phyloP scores from a whole-genome alignment of 1,284 basidiomycete species.

The Athelia sp. region DNA sequence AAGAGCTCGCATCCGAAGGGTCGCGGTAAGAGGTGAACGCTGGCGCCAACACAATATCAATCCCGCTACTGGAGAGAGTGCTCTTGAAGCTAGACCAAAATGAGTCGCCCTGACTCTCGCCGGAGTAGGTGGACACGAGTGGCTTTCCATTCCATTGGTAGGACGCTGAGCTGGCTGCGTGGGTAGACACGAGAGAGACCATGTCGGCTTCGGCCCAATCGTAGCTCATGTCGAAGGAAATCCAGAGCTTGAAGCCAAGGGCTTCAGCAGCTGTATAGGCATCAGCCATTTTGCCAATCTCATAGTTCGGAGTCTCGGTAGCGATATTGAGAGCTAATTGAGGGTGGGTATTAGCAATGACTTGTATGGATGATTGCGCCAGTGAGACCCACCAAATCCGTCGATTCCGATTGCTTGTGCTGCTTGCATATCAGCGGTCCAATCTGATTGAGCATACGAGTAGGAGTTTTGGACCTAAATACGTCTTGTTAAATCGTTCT shows the following conservation, averaged over 20 bases:
- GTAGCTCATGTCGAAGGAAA: conserved; percentile 27
- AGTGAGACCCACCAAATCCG: conserved; percentile 21
- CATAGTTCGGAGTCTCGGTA: conserved; percentile 17
- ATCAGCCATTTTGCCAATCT: conserved; percentile 20
- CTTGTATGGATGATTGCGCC: neutral
- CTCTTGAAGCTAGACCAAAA: conserved; percentile 26
- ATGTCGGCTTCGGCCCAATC: conserved; percentile 19
- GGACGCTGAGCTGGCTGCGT: conserved; percentile 19
- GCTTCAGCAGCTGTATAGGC: conserved; percentile 24
- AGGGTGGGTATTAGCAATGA: neutral
- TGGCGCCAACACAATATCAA: conserved; percentile 23
- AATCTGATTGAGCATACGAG: conserved; percentile 19
- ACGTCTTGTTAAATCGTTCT: too few species aligned
- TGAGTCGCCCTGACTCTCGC: conserved; percentile 19
- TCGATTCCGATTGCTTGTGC: conserved; percentile 23
- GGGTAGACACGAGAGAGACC: conserved; percentile 12
- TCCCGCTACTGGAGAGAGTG: conserved; percentile 18
- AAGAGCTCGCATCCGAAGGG: conserved; percentile 14
- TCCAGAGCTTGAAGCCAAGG: conserved; percentile 25
- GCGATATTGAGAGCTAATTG: conserved; percentile 13
- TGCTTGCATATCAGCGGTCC: conserved; percentile 21
- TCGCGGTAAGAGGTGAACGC: conserved; percentile 27
- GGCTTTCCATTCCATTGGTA: conserved; percentile 22
- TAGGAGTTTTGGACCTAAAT: conserved; percentile 21
- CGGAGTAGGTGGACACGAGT: conserved; percentile 26